phyloP scores from a whole-genome alignment of 1,139 yeast genomes.

The Lodderomyces beijingensis region DNA sequence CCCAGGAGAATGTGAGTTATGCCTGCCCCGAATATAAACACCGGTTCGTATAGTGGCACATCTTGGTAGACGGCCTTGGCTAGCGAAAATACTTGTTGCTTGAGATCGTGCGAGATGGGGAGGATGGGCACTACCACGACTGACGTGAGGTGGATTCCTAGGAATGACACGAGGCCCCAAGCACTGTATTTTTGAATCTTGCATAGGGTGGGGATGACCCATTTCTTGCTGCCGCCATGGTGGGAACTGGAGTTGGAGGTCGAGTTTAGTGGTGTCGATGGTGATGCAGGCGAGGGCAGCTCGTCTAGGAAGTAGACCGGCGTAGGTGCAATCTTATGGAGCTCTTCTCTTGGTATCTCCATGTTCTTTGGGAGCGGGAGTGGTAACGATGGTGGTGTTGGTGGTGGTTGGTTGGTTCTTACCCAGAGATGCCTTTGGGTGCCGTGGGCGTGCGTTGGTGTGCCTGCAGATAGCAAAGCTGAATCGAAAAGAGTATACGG shows the following conservation, averaged over 20 bases:
- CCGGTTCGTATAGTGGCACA: constrained; percentile 44
- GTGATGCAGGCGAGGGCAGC: constrained; percentile 1
- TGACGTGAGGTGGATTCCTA: constrained; percentile 54
- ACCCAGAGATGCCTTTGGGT: too few relatives aligned
- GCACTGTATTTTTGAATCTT: constrained; percentile 59
- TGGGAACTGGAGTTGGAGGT: too few relatives aligned
- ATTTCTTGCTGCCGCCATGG: too few relatives aligned
- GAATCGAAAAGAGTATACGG: too few relatives aligned
- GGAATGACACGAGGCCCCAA: constrained; percentile 52
- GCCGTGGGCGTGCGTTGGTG: too few relatives aligned
- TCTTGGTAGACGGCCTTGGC: constrained; percentile 59
- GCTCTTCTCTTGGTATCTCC: constrained; percentile 2
- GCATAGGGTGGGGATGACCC: constrained; percentile 12
- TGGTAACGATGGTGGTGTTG: neutral
- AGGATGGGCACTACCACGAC: constrained; percentile 54
- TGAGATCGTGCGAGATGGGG: constrained; percentile 31
- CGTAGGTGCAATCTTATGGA: constrained; percentile 2
- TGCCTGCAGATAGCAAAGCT: too few relatives aligned
- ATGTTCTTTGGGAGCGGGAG: neutral
- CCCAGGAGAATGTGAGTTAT: constrained; percentile 55
- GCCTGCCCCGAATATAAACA: constrained; percentile 45
- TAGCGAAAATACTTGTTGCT: constrained; percentile 56
- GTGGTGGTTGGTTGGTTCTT: too few relatives aligned
- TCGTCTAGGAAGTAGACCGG: constrained; percentile 2
- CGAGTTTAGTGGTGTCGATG: constrained; percentile 1